Evolutionary conservation across 2,329 filamentous ascomycete genomes (phyloP), one percentile per base, ranked within the genome.

Genomic region (Colletotrichum tamarilloi): DNA sequence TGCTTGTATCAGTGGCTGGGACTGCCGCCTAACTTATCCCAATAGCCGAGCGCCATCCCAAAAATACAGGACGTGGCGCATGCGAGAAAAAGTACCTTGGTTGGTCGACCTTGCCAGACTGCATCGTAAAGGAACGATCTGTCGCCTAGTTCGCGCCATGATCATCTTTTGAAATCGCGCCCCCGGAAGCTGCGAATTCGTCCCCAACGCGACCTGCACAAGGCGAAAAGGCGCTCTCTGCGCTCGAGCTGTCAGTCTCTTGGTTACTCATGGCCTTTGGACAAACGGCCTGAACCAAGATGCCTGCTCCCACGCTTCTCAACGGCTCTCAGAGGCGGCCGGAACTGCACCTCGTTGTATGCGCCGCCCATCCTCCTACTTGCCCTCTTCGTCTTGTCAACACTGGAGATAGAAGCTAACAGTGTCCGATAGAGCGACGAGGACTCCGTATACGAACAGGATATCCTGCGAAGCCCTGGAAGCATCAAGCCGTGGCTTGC

Each of bases 371-470:
- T 52, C 1, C n/a, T 42, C 9, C 12, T 12, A 38, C 24, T 26
- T 57, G 22, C 53, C 46, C 24, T 62, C 22, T 12, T 2, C 11
- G n/a, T 38, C 28, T 5, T 52, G 32, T 75, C 38, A 53, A 58
- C 30, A 26, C 52, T 22, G 16, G 8, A 28, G 12, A 28, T 24
- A 38, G 19, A 38, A 69, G 76, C 78, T 85, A 74, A 81, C 76
- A n/a, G 38, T 53, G 49, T 78, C 78, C 76, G 78, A 2, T 76
- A 96, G 91, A 89, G 92, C 78, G 94, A 95, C 81, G 95, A 97
- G 85, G 97, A 99, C 85, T 92, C 94, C 68, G 90, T 97, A 74
- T 99, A 98, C 87, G 97, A 99, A 85, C 95, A 98, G 84, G 97
- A 99, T 82, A 92, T 98, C 74, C 87, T 97, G 76, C 94, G 95